These are phyloP conservation scores for Colletotrichum zoysiae DNA, from an alignment of 2,329 filamentous ascomycete species.

Conservation along the genomic window DNA sequence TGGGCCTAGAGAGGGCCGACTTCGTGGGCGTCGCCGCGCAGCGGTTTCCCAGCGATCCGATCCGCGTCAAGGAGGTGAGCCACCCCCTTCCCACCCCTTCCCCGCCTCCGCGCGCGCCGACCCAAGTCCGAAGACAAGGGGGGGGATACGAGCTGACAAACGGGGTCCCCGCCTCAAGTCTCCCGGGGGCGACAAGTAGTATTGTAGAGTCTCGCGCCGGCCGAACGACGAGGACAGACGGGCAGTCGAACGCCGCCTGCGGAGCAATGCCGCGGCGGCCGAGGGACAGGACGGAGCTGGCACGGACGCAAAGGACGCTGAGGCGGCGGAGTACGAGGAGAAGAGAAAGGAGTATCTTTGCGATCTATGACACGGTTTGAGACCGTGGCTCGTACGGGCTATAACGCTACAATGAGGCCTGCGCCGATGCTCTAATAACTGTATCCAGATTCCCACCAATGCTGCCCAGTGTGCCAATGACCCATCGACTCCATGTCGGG, in stretches of 20 bases:
- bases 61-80: slow-evolving; percentile 7
- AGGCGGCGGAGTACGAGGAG: not conserved
- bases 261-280: not conserved
- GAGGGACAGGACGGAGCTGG: not conserved
- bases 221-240: not conserved
- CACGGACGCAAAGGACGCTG: not conserved
- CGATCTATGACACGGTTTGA: not conserved
- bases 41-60: not conserved
- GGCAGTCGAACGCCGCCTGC: not conserved
- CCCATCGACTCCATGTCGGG: slow-evolving; percentile 69
- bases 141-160: not conserved
- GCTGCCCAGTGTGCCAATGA: slow-evolving; percentile 67
- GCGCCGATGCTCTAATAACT: slow-evolving; percentile 47
- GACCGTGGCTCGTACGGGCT: slow-evolving; percentile 12
- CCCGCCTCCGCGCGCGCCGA: not conserved
- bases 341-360: slow-evolving; percentile 2
- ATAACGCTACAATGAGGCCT: slow-evolving; percentile 8
- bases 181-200: slow-evolving; percentile 9
- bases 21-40: slow-evolving; percentile 2
- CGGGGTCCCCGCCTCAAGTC: not conserved
- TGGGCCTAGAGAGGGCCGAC: slow-evolving; percentile 1
- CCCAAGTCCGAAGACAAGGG: not conserved
- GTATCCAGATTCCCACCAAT: slow-evolving; percentile 70
- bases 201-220: slow-evolving; percentile 7
- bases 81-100: not conserved